Evolutionary conservation across 2,329 filamentous ascomycete species (phyloP).

Genomic region (Fusarium sp.): DNA sequence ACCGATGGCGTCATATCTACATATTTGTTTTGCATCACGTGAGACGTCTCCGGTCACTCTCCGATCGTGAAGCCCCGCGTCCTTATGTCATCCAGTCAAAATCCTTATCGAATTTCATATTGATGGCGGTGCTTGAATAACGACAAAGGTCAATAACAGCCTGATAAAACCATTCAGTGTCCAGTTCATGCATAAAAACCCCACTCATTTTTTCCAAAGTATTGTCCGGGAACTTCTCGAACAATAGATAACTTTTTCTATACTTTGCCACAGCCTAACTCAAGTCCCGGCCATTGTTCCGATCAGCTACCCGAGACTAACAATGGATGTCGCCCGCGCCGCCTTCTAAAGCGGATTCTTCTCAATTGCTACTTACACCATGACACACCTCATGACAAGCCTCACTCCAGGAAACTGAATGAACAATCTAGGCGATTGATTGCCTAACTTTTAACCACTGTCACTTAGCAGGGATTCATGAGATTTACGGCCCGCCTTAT

Average conservation of each 20-base stretch:
- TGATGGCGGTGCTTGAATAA: not conserved
- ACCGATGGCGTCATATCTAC: constrained; percentile 43
- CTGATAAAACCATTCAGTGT: not conserved
- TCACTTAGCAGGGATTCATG: constrained; percentile 1
- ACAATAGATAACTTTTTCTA: constrained; percentile 4
- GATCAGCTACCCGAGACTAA: constrained; percentile 29
- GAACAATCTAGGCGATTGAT: constrained; percentile 5
- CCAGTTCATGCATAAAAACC: not conserved
- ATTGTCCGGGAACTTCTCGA: not conserved
- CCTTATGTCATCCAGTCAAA: constrained; percentile 11
- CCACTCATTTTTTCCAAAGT: not conserved
- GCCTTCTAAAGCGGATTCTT: constrained; percentile 62
- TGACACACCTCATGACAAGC: constrained; percentile 66
- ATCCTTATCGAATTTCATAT: constrained; percentile 1
- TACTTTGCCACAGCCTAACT: constrained; percentile 28
- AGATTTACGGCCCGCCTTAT: not conserved
- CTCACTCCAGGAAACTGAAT: constrained; percentile 48
- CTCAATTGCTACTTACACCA: constrained; percentile 58
- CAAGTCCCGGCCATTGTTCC: constrained; percentile 17
- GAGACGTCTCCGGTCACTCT: constrained; percentile 13
- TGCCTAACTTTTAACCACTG: not conserved
- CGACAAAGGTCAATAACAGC: not conserved
- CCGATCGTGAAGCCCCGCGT: constrained; percentile 27
- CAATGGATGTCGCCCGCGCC: constrained; percentile 44
- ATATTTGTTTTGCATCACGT: constrained; percentile 4